Evolutionary conservation across 1,139 yeast genomes (phyloP).

Genomic region (Magnusiomyces magnusii): DNA sequence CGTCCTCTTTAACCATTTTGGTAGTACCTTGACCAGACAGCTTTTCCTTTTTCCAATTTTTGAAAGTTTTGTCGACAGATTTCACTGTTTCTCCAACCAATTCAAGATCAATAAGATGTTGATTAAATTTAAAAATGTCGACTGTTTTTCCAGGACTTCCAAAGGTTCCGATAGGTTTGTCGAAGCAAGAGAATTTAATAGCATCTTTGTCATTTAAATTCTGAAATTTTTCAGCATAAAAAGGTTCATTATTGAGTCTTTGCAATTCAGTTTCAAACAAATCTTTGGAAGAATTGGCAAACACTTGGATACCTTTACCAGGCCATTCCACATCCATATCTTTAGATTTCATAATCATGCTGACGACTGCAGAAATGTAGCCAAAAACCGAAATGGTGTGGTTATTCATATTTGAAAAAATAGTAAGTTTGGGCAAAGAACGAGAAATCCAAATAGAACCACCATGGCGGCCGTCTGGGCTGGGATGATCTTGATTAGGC

Average conservation of each 20-base stretch:
- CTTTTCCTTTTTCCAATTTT: not conserved
- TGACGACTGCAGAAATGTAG: conserved; percentile 8
- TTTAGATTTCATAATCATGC: conserved; percentile 7
- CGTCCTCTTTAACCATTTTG: not conserved
- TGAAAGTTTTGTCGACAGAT: not conserved
- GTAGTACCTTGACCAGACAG: not conserved
- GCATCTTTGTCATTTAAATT: too few species aligned
- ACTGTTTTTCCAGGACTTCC: not conserved
- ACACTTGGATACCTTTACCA: not conserved
- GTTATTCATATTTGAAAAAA: not conserved
- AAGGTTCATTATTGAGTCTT: not conserved
- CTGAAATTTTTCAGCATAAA: not conserved
- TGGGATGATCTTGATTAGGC: conserved; percentile 3
- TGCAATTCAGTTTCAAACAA: not conserved
- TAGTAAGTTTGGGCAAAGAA: conserved; percentile 5
- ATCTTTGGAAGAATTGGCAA: not conserved
- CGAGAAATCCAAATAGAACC: conserved; percentile 11
- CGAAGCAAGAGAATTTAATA: too few species aligned
- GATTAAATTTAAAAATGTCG: not conserved
- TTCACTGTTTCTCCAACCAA: not conserved
- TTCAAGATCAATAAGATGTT: not conserved
- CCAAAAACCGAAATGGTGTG: conserved; percentile 9
- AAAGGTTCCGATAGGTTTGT: too few species aligned
- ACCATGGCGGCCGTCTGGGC: conserved; percentile 9
- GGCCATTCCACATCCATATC: conserved; percentile 3